Evolutionary conservation across 2,329 filamentous ascomycete genomes (phyloP), one percentile per base, ranked within the genome.

Genomic region (Venturia pyrina): DNA sequence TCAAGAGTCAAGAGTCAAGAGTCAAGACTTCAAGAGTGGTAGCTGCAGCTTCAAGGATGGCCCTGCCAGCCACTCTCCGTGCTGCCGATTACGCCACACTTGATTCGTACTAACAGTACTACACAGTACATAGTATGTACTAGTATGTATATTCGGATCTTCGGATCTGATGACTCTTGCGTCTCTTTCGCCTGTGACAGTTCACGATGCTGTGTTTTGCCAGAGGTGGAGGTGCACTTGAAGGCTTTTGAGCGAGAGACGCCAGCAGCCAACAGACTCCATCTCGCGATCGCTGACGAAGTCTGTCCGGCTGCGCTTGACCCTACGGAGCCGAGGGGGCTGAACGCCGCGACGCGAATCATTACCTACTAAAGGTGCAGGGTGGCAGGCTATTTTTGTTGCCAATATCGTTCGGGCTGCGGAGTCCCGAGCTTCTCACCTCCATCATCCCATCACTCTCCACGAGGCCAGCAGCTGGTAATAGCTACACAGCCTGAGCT

Each of bases 381-480:
- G n/a, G n/a, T n/a, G n/a, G n/a, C n/a, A n/a, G 28, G 28, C 53
- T 59, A 59, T 59, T 59, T 59, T 59, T 59, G 32, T n/a, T 19
- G 6, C 53, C 28, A 13, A 19, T 3, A 53, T 48, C 46, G 15
- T n/a, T 21, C 21, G 53, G 7, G n/a, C 32, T 40, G 21, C 53
- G 28, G 21, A 34, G 53, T 37, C 15, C 53, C 53, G 53, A 34
- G 53, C 53, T 59, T 37, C 53, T 59, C 53, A 59, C 48, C 48
- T 53, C 48, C 24, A 53, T 15, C 21, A 28, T 28, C 4, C 21
- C 19, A 43, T 17, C 41, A 43, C 41, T 43, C 40, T 37, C 53
- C 53, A 59, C 53, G 53, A 59, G 53, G 53, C 53, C 1, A 59
- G 53, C 53, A 59, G 17, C 2, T 15, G 15, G 13, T 28, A 17